Conservation (phyloP, 1,284 basidiomycete genomes). For the Naganishia sp. region DNA sequence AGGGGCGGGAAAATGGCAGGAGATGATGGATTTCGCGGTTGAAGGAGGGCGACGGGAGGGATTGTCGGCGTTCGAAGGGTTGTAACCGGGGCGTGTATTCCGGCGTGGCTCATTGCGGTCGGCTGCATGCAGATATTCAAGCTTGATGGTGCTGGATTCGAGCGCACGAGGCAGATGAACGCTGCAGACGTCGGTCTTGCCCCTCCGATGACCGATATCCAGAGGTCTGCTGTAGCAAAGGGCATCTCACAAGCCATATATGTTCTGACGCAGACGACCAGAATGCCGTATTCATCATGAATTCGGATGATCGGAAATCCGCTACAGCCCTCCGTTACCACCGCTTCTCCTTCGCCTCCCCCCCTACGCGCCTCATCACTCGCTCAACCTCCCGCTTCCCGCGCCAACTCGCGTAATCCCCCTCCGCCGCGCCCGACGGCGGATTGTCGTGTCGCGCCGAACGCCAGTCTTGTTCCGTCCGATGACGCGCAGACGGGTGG, state of each 20-base stretch:
- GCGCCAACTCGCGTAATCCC: slow-evolving; percentile 21
- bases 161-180: too few species aligned
- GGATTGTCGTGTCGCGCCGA: not conserved
- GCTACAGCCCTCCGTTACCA: not conserved
- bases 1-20: not conserved
- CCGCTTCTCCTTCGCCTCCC: not conserved
- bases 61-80: not conserved
- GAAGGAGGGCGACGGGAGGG: not conserved
- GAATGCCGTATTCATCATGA: too few species aligned
- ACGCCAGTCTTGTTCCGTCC: slow-evolving; percentile 1
- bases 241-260: too few species aligned
- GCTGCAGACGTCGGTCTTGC: too few species aligned
- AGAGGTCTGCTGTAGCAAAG: too few species aligned
- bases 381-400: slow-evolving; percentile 19
- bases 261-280: too few species aligned
- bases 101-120: not conserved
- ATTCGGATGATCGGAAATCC: not conserved
- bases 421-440: not conserved
- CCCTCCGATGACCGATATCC: too few species aligned
- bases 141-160: slow-evolving; percentile 7
- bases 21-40: not conserved
- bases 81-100: slow-evolving; percentile 11
- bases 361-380: slow-evolving; percentile 17
- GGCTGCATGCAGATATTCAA: slow-evolving; percentile 14
- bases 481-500: not conserved